A percentile compares a stretch with the other conserved stretches of the same genome.
Conservation (phyloP, 495 filamentous ascomycete genomes). For the Xylaria sp. region DNA sequence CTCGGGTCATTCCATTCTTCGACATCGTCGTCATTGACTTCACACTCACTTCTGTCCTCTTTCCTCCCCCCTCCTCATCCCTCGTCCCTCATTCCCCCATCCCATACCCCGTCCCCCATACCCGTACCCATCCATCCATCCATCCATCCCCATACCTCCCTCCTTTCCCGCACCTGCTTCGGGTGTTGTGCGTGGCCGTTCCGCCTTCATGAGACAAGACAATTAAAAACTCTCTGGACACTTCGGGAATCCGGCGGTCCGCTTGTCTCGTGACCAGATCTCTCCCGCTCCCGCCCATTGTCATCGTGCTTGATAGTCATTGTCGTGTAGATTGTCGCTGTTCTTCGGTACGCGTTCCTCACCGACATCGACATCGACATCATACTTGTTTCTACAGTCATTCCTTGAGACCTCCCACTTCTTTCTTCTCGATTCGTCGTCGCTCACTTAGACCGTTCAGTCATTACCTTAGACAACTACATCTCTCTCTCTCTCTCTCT, state of each 20-base stretch:
- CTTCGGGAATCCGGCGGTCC: conserved; percentile 7
- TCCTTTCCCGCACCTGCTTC: conserved; percentile 15
- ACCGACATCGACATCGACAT: conserved; percentile 5
- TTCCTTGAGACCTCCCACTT: conserved; percentile 30
- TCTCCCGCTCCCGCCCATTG: conserved; percentile 15
- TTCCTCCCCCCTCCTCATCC: conserved; percentile 27
- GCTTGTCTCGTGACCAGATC: conserved; percentile 14
- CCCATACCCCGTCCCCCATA: conserved; percentile 10
- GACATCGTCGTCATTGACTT: conserved; percentile 36
- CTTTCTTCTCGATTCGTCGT: conserved; percentile 19
- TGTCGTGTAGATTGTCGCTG: conserved; percentile 10
- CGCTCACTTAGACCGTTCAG: conserved; percentile 24
- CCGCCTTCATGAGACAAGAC: conserved; percentile 23
- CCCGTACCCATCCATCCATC: too few relatives aligned
- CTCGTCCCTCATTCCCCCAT: conserved; percentile 30
- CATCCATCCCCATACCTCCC: too few relatives aligned
- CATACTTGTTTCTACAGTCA: conserved; percentile 28
- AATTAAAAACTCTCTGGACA: conserved; percentile 2
- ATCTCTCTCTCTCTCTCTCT: too few relatives aligned
- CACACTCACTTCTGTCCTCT: conserved; percentile 21
- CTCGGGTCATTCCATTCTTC: conserved; percentile 27
- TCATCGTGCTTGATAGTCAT: conserved; percentile 12
- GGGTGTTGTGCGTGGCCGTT: conserved; percentile 20
- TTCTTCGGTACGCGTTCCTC: conserved; percentile 10
- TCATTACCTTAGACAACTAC: too few relatives aligned